phyloP scores from a whole-genome alignment of 805 yeast species.

The Suhomyces pyralidae region DNA sequence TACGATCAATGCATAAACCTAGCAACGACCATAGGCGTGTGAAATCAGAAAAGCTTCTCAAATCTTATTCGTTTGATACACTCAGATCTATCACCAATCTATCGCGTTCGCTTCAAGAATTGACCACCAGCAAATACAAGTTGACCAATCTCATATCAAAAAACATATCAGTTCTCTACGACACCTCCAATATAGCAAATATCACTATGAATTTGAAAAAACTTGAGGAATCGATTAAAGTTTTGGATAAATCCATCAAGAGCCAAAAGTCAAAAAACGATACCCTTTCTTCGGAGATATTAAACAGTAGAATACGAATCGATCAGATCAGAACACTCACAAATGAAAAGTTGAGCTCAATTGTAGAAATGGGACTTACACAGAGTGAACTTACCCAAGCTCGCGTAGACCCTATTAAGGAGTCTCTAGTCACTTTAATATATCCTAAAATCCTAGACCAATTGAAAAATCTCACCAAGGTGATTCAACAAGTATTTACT shows the following conservation, averaged over 20 bases:
- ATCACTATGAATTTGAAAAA: constrained; percentile 1
- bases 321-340: constrained; percentile 15
- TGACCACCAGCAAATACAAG: constrained; percentile 21
- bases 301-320: constrained; percentile 19
- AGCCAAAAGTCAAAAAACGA: constrained; percentile 25
- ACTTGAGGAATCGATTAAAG: constrained; percentile 7
- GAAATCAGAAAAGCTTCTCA: background rate
- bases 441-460: constrained; percentile 20
- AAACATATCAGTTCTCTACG: background rate
- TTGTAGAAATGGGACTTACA: constrained; percentile 14
- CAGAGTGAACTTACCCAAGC: constrained; percentile 25
- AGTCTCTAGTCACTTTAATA: constrained; percentile 17
- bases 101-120: constrained; percentile 27
- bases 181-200: constrained; percentile 5
- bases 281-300: constrained; percentile 18
- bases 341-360: constrained; percentile 15
- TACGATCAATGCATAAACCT: background rate
- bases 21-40: background rate
- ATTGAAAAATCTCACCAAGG: constrained; percentile 12
- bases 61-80: constrained; percentile 28
- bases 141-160: constrained; percentile 19
- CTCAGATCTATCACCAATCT: constrained; percentile 27
- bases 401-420: constrained; percentile 27
- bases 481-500: constrained; percentile 22
- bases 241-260: constrained; percentile 14